Conservation (phyloP, 441 rosid genomes). For the Erysimum pusillum region DNA sequence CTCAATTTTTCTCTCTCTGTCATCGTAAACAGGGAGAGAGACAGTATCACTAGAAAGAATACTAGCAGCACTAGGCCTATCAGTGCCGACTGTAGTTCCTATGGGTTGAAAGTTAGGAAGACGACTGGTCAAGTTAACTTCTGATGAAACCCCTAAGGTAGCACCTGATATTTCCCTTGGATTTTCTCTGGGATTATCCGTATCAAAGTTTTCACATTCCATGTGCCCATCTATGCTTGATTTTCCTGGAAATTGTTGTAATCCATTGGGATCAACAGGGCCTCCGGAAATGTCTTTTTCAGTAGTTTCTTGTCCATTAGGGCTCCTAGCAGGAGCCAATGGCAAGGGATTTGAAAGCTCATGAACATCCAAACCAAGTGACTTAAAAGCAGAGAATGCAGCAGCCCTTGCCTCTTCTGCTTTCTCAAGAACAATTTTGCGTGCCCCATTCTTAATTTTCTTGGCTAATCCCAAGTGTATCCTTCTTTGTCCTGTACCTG, state of each 20-base stretch:
- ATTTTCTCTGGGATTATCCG: constrained; percentile 51
- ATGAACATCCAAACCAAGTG: constrained; percentile 83
- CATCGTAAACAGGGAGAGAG: constrained; percentile 44
- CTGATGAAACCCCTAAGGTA: constrained; percentile 54
- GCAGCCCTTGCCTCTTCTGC: constrained; percentile 97
- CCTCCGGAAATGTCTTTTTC: constrained; percentile 48
- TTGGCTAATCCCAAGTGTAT: constrained; percentile 87
- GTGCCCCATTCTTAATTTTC: constrained; percentile 95
- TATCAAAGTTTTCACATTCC: constrained; percentile 49
- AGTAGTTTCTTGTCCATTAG: constrained; percentile 47
- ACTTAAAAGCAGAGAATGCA: constrained; percentile 92
- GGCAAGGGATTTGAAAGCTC: constrained; percentile 66
- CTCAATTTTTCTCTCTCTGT: constrained; percentile 36
- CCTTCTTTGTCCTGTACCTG: constrained; percentile 79
- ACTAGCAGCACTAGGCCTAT: constrained; percentile 36
- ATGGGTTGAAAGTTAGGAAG: constrained; percentile 46
- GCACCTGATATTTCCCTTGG: constrained; percentile 47
- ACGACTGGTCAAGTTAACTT: constrained; percentile 46
- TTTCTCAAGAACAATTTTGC: constrained; percentile 96
- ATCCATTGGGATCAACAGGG: constrained; percentile 44
- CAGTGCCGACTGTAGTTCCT: constrained; percentile 45
- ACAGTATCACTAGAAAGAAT: constrained; percentile 36
- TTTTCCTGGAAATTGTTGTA: constrained; percentile 49
- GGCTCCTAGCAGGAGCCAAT: constrained; percentile 51
- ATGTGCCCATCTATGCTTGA: constrained; percentile 47